Percentiles rank a stretch among this genome's conserved stretches.
Conservation (phyloP, 345 rosid species). For the Murraya koenigii region DNA sequence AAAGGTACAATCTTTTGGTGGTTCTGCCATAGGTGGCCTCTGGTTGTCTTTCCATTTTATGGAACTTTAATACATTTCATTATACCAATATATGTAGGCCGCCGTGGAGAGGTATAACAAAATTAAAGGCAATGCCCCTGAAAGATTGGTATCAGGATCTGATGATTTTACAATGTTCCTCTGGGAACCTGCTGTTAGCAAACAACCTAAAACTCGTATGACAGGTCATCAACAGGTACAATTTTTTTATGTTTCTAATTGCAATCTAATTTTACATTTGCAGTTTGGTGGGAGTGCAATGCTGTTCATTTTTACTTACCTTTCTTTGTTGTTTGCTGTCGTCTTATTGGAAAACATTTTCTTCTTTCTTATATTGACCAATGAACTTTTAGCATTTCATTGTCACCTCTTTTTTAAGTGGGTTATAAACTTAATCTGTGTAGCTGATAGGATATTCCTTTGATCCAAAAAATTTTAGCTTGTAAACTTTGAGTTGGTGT, state of each 20-base stretch:
- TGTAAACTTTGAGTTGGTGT: slow-evolving; percentile 15
- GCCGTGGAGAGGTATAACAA: slow-evolving; percentile 81
- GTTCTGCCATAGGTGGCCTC: slow-evolving; percentile 2
- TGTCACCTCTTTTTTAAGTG: neutral
- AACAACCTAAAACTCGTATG: slow-evolving; percentile 76
- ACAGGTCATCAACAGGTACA: slow-evolving; percentile 90
- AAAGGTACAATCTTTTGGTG: slow-evolving; percentile 40
- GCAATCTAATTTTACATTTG: neutral
- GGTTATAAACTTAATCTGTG: neutral
- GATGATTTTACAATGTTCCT: slow-evolving; percentile 96
- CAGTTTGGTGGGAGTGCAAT: neutral
- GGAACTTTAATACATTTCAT: neutral
- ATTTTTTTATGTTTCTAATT: neutral
- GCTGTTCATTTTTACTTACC: neutral
- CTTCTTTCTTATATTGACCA: neutral
- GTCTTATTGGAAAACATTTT: neutral
- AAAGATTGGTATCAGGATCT: slow-evolving; percentile 93
- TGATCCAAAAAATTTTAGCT: neutral
- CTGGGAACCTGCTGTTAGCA: slow-evolving; percentile 86
- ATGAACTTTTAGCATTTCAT: neutral
- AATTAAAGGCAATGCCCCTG: slow-evolving; percentile 75
- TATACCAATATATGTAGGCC: slow-evolving; percentile 38
- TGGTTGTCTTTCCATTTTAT: neutral
- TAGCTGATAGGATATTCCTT: neutral
- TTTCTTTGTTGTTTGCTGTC: neutral